Evolutionary conservation across 1,284 basidiomycete genomes (phyloP), one percentile per base, ranked within the genome.

Genomic region (Trametes polyzona): DNA sequence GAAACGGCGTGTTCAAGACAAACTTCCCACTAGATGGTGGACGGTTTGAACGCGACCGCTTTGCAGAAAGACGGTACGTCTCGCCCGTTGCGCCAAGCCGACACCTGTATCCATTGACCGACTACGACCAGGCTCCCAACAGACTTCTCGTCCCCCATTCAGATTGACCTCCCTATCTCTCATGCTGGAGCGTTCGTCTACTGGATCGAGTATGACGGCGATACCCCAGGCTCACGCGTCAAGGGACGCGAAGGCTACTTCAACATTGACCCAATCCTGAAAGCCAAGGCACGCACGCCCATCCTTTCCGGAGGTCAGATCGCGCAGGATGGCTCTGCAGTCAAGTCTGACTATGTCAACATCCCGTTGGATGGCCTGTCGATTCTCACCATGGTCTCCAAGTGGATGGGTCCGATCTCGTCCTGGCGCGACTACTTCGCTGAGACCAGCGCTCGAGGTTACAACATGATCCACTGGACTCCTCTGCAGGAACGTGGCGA

Each of bases 401-500:
- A 98, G 73, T 98, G 96, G 96, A 96, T 97, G 92, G 96, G 95
- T 2, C 82, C 87, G 1, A 74, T 93, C 27, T 73, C 76, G 11
- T 77, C 86, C 30, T 98, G 96, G 95, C 81, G 77, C 42, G 78
- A 81, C 7, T 84, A 93, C 69, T 90, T 96, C 64, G 80, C 83
- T 48, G 93, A 95, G 73, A 90, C 93, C 5, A 84, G 86, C 57
- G 82, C 92, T 58, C 80, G 95, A 48, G 95, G 96, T 0, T 98
- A 98, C 78, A 98, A 95, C 63, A 95, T 96, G 92, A 77, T 98
- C 40, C 96, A 98, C 70, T 98, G 92, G 79, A 93, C 95, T 1
- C 95, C 95, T 0, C 78, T 98, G 14, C 95, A 98, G 71, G 88
- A 93, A 68, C 80, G 95, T 30, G 96, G 95, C 26, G 82, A 86